Evolutionary conservation across 495 filamentous ascomycete species (phyloP), one percentile per base, ranked within the genome.

Genomic region (Jackrogersella minutella): DNA sequence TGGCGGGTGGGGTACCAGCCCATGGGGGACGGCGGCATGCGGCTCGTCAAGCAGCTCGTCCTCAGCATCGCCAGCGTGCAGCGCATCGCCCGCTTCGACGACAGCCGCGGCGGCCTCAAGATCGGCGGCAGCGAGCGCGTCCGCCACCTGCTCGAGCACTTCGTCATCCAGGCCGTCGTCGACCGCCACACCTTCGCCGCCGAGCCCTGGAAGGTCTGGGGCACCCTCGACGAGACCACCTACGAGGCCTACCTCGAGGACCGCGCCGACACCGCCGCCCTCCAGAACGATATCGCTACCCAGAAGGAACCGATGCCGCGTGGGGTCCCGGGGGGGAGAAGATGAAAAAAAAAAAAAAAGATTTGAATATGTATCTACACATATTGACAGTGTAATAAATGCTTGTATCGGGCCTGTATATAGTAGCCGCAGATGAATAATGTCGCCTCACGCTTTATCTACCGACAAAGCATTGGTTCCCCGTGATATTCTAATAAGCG

Each of bases 121-220:
- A 72, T 82, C 16, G 59, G 74, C 10, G 81, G 81, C 3, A 84
- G 82, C 37, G 81, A 79, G 37, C 83, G 86, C 73, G 79, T 85
- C 74, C 87, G 86, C 68, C 86, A 89, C 59, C 80, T 90, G 58
- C 76, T 79, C 1, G 93, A 97, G 80, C 89, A 96, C 70, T 19
- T 97, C n/a, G 90, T 94, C 4, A 69, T 97, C 17, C 90, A 92
- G 78, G 82, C 83, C 69, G 66, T 76, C 21, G 73, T 88, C 47
- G 76, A 84, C 77, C 56, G 51, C 8, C 26, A 50, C 4, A 80
- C 80, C 2, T 90, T 85, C 52, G 69, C 81, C 63, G 81, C 87
- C 39, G 76, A 75, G 34, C 82, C 82, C 10, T 97, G 93, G 93
- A 85, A 82, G 73, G 72, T 96, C 46, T 91, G 92, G 87, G 93